phyloP scores from a whole-genome alignment of 371 early-diverging fungal genomes.

The Mortierella sp. region DNA sequence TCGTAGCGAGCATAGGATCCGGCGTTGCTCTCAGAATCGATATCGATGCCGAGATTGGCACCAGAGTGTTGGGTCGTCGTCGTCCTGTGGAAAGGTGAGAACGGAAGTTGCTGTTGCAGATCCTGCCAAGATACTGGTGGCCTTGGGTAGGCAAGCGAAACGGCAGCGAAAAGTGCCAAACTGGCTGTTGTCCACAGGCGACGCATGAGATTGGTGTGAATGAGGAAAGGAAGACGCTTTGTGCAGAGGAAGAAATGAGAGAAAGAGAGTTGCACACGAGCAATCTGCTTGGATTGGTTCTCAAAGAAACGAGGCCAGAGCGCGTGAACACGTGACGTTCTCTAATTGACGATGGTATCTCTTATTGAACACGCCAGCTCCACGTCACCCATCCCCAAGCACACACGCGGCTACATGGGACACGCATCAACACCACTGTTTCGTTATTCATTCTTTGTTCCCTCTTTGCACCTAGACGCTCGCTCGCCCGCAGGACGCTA shows the following conservation, averaged over 20 bases:
- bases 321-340: conserved; percentile 2
- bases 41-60: neutral
- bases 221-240: neutral
- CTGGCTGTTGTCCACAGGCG: conserved; percentile 19
- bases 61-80: neutral
- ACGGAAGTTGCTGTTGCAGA: conserved; percentile 14
- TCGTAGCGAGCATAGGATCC: conserved; percentile 42
- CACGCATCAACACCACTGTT: no score
- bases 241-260: neutral
- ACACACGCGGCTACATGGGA: no score
- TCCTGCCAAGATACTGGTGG: conserved; percentile 13
- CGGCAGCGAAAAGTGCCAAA: conserved; percentile 26
- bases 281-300: no score
- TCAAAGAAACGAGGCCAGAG: no score
- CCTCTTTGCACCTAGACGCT: neutral
- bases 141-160: conserved; percentile 23
- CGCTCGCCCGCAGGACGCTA: neutral
- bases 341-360: neutral
- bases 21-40: neutral
- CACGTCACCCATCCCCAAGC: conserved; percentile 16
- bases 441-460: neutral
- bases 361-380: neutral
- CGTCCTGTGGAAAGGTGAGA: conserved; percentile 1
- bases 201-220: conserved; percentile 13
- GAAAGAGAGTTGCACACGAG: no score